These are phyloP conservation scores for Trichosanthes cucumerina DNA, from an alignment of 306 rosid species.

Conservation along the genomic window DNA sequence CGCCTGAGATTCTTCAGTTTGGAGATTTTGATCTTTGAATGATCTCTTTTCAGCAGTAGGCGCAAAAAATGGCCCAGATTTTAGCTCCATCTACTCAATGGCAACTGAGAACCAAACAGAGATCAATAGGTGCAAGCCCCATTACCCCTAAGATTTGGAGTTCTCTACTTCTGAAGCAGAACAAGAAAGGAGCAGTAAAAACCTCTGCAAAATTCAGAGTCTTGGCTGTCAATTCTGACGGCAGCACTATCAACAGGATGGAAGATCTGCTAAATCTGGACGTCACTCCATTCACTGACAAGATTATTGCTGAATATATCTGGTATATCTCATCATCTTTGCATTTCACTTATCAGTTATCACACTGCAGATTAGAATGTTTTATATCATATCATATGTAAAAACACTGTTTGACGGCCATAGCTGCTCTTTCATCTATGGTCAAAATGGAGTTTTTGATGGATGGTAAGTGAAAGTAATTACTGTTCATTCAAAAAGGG, in stretches of 20 bases:
- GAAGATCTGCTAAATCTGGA: conserved; percentile 73
- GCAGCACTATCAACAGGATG: conserved; percentile 61
- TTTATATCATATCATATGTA: neutral
- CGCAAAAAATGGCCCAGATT: conserved; percentile 80
- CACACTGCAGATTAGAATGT: neutral
- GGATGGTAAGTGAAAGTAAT: neutral
- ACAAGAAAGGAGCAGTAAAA: conserved; percentile 38
- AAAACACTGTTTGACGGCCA: neutral
- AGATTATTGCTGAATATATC: conserved; percentile 91
- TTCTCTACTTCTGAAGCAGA: conserved; percentile 57
- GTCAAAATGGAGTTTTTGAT: neutral
- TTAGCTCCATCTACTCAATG: conserved; percentile 89
- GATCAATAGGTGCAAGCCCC: conserved; percentile 36
- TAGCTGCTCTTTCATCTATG: neutral
- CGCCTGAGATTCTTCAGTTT: neutral
- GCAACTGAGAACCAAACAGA: conserved; percentile 57
- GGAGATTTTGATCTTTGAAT: neutral
- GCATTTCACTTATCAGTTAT: neutral
- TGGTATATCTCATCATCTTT: conserved; percentile 39
- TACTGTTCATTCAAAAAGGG: neutral
- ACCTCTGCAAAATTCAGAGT: conserved; percentile 56
- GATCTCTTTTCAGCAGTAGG: conserved; percentile 23
- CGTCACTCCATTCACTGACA: conserved; percentile 68
- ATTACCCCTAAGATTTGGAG: conserved; percentile 65
- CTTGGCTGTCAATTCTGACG: conserved; percentile 41